A percentile compares a stretch with the other conserved stretches of the same genome.
Evolutionary conservation across 495 filamentous ascomycete species (phyloP).

Genomic region (Recurvomyces mirabilis): DNA sequence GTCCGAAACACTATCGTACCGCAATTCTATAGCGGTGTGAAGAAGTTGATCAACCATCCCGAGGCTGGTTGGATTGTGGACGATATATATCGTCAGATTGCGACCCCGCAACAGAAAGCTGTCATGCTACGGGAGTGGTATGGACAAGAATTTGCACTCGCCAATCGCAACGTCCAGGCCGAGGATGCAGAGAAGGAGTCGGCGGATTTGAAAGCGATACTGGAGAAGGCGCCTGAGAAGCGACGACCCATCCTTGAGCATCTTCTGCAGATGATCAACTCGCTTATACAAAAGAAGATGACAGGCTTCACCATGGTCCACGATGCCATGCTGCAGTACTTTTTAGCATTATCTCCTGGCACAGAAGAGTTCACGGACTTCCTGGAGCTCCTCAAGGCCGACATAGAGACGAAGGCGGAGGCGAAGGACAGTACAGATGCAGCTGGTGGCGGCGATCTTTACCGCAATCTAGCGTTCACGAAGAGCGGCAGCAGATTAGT

Average conservation of each 20-base stretch:
- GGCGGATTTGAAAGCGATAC: constrained; percentile 57
- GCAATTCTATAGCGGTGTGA: constrained; percentile 88
- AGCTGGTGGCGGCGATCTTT: constrained; percentile 63
- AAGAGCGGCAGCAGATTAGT: constrained; percentile 74
- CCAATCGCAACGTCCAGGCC: constrained; percentile 30
- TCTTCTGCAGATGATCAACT: constrained; percentile 73
- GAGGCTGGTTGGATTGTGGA: constrained; percentile 96
- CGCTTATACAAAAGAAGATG: constrained; percentile 86
- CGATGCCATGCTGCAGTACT: constrained; percentile 96
- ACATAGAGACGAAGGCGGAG: constrained; percentile 34
- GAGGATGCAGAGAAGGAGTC: constrained; percentile 34
- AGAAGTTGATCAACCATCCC: constrained; percentile 85
- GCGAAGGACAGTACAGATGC: constrained; percentile 6
- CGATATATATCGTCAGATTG: constrained; percentile 81
- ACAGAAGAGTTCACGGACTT: constrained; percentile 75
- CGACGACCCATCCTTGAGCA: constrained; percentile 72
- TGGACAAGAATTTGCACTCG: constrained; percentile 81
- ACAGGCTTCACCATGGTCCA: constrained; percentile 94
- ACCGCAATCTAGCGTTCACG: constrained; percentile 93
- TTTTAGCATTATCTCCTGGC: constrained; percentile 62
- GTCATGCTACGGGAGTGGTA: constrained; percentile 91
- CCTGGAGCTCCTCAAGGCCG: constrained; percentile 78
- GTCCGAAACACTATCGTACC: constrained; percentile 77
- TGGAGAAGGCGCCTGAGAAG: constrained; percentile 71
- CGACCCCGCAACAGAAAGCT: constrained; percentile 71